phyloP scores from a whole-genome alignment of 495 filamentous ascomycete species.

The Baudoinia panamericana region DNA sequence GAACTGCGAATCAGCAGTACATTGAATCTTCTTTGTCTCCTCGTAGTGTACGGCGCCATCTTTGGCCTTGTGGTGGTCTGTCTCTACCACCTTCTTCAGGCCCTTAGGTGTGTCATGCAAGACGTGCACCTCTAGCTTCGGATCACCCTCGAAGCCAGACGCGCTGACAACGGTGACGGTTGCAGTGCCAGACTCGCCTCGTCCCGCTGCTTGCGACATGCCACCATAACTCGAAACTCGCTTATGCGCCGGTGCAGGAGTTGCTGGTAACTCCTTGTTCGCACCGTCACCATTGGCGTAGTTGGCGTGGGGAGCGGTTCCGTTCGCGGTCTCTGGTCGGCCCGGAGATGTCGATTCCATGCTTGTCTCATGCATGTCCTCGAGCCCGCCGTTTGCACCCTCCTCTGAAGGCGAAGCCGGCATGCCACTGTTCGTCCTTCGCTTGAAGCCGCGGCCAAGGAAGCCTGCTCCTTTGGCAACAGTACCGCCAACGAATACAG shows the following conservation, averaged over 20 bases:
- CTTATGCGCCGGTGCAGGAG: conserved; percentile 7
- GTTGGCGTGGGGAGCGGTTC: no score
- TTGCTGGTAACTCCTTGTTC: conserved; percentile 2
- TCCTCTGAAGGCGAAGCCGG: no score
- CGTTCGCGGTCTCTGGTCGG: no score
- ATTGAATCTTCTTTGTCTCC: conserved; percentile 64
- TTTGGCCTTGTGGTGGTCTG: conserved; percentile 57
- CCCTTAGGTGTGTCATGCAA: conserved; percentile 51
- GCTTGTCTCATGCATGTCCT: conserved; percentile 11
- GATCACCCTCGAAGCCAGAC: conserved; percentile 56
- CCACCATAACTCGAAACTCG: conserved; percentile 8
- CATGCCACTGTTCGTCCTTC: conserved; percentile 41
- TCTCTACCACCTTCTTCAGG: conserved; percentile 71
- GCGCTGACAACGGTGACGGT: conserved; percentile 70
- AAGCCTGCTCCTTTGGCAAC: conserved; percentile 82
- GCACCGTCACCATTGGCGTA: no score
- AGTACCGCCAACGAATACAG: conserved; percentile 45
- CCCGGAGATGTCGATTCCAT: conserved; percentile 5
- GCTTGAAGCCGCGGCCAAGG: conserved; percentile 63
- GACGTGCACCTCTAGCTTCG: conserved; percentile 72
- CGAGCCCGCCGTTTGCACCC: conserved; percentile 27
- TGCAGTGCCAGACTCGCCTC: conserved; percentile 57
- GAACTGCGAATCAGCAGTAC: conserved; percentile 75
- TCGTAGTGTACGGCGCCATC: conserved; percentile 50
- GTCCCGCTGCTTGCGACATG: conserved; percentile 56